Conservation (phyloP, 179 eudicot species). For the Amaranthus tricolor region DNA sequence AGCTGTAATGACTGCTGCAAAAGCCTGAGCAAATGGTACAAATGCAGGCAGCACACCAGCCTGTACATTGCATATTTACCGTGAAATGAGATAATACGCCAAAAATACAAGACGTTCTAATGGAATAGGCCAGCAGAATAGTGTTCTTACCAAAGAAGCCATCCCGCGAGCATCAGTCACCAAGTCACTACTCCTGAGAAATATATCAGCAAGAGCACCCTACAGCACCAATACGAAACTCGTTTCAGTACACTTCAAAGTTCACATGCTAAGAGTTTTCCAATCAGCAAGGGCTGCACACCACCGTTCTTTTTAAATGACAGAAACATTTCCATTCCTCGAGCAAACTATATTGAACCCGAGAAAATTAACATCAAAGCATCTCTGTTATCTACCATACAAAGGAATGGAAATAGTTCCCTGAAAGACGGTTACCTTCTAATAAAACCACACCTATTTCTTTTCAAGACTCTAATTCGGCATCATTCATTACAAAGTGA, state of each 20-base stretch:
- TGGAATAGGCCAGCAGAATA: background rate
- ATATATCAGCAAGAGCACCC: slow-evolving; percentile 93
- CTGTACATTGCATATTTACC: slow-evolving; percentile 30
- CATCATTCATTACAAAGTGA: background rate
- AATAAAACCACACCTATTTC: too few species aligned
- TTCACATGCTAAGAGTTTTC: background rate
- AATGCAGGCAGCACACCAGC: slow-evolving; percentile 90
- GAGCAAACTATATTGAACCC: too few species aligned
- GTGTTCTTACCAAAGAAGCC: slow-evolving; percentile 68
- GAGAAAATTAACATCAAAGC: too few species aligned
- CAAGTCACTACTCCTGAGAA: slow-evolving; percentile 64
- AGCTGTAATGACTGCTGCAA: slow-evolving; percentile 96
- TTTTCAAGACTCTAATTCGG: too few species aligned
- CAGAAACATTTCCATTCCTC: too few species aligned
- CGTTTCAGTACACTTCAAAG: background rate
- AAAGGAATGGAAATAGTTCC: too few species aligned
- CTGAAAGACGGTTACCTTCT: too few species aligned
- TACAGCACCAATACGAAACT: slow-evolving; percentile 19
- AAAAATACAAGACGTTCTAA: background rate
- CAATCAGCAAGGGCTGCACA: background rate
- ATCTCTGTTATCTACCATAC: too few species aligned
- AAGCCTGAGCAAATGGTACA: slow-evolving; percentile 97
- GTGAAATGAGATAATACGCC: slow-evolving; percentile 7
- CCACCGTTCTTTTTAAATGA: too few species aligned
- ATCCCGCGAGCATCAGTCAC: slow-evolving; percentile 75